phyloP scores from a whole-genome alignment of 2,329 filamentous ascomycete species.

The Leptographium galeiforme region DNA sequence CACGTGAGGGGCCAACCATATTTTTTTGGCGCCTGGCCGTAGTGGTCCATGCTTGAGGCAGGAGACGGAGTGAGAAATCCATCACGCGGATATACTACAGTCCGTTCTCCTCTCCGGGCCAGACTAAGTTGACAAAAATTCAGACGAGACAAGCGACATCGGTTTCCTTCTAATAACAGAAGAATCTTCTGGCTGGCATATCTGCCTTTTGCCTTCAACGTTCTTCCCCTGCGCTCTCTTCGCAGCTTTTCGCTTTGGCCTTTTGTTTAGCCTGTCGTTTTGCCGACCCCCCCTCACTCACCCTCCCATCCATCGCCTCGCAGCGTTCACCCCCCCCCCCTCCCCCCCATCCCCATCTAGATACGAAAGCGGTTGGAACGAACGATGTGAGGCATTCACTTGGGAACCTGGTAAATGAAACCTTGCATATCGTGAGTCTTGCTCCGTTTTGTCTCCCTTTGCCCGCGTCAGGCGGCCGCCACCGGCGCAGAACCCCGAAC shows the following conservation, averaged over 20 bases:
- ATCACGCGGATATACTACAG: not conserved
- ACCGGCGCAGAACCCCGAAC: not conserved
- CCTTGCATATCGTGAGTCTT: not conserved
- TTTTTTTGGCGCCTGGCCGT: not conserved
- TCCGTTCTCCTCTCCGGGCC: not conserved
- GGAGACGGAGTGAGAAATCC: not conserved
- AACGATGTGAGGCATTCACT: not conserved
- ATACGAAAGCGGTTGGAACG: not conserved
- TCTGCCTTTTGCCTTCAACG: not conserved
- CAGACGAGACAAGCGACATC: not conserved
- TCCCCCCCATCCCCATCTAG: not conserved
- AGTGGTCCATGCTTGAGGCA: not conserved
- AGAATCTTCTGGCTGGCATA: not conserved
- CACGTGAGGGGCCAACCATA: constrained; percentile 1
- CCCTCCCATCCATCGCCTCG: not conserved
- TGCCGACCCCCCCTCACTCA: not conserved
- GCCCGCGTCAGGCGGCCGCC: not conserved
- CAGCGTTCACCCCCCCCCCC: not conserved
- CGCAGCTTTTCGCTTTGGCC: not conserved
- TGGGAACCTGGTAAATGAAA: not conserved
- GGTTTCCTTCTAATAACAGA: not conserved
- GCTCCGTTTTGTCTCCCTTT: not conserved
- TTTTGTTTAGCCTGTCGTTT: not conserved
- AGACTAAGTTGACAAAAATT: not conserved
- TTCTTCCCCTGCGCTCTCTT: too few relatives aligned